phyloP scores from a whole-genome alignment of 1,284 basidiomycete species.

The Xerocomus cyaneibrunnescens region DNA sequence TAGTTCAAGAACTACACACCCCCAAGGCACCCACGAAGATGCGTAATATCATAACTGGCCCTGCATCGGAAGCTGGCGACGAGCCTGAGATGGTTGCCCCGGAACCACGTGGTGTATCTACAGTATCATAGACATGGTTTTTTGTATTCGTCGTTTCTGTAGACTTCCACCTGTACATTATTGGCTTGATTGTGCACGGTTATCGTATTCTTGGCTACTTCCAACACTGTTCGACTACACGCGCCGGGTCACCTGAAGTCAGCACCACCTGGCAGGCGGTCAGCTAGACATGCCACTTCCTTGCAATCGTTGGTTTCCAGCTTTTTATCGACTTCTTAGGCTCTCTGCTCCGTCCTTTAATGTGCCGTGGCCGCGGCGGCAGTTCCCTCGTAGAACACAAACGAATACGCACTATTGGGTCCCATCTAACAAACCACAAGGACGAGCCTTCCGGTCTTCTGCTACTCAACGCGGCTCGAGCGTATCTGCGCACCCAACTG shows the following conservation, averaged over 20 bases:
- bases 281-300: background rate
- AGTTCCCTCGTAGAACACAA: background rate
- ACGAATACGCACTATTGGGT: background rate
- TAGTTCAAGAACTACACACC: conserved; percentile 42
- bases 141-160: conserved; percentile 7
- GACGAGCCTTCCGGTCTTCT: background rate
- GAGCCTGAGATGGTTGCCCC: conserved; percentile 38
- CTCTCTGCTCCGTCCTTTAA: background rate
- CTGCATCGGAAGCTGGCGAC: conserved; percentile 44
- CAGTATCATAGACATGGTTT: conserved; percentile 16
- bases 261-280: background rate
- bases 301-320: background rate
- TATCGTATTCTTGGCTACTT: conserved; percentile 11
- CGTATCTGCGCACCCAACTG: background rate
- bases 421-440: background rate
- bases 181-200: background rate
- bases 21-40: conserved; percentile 56
- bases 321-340: background rate
- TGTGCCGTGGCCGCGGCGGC: background rate
- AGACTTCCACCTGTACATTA: conserved; percentile 12
- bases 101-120: conserved; percentile 22
- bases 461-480: background rate
- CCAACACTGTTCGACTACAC: background rate
- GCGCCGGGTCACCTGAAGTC: background rate
- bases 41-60: conserved; percentile 49